Base-by-base conservation (phyloP, 1,284 basidiomycete species). In the Apiotrichum brassicae region DNA sequence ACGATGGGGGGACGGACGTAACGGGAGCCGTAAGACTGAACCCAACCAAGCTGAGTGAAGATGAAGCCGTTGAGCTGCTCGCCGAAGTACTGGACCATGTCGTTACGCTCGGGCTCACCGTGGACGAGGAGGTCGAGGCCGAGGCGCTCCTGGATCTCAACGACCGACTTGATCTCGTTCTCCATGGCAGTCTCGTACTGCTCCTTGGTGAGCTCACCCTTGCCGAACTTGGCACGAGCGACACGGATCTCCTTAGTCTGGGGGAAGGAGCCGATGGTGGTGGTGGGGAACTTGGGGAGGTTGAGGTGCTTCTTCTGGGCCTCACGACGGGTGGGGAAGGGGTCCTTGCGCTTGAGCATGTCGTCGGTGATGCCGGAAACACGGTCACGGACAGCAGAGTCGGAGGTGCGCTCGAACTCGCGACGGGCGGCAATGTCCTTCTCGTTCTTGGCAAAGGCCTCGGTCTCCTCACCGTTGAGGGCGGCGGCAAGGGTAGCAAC, bases 51-150 rank as follows among this genome's bases (percentile, higher is more conserved):
- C 78, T 97, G 90, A 48, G 69, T 71, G 66, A 71, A 71, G 76
- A 88, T 90, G 73, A 98, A 97, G 63, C 95, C 95, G 57, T 84
- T 80, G 64, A 99, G 81, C 70, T 85, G 88, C 78, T 99, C 95
- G 69, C 95, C 95, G 66, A 98, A 99, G 85, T 99, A 99, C 78
- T 97, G 91, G 55, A 97, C 90, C 93, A 97, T 97, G 81, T 97
- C 93, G 76, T 97, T 97, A 69, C 93, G 85, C 80, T 97, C 93
- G 51, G 95, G 88, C 78, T 99, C 95, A 70, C 95, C 95, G 78
- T 99, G 95, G 61, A 99, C 95, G 66, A 98, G 82, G 57, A 99
- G 83, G 77, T 99, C 95, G 61, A 99, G 84, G 65, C 87, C 93
- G 61, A 93, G 82, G 72, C 83, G 84, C 81, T 98, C 94, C 77